A percentile compares a stretch with the other conserved stretches of the same genome.
Conservation (phyloP, 1,284 basidiomycete genomes). For the Farysia itapuensis region DNA sequence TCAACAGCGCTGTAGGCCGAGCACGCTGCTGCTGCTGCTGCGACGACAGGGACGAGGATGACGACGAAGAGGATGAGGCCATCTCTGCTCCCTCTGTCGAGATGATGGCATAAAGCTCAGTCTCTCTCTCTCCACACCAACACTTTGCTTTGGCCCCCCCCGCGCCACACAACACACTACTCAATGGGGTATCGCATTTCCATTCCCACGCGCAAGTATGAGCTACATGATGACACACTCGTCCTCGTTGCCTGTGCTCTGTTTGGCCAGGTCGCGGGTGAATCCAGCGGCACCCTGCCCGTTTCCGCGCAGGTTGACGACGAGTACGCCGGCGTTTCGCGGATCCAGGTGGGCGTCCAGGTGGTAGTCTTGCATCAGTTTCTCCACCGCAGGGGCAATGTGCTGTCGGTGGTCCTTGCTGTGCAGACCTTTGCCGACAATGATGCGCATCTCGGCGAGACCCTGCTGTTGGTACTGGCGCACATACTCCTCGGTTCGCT, state of each 20-base stretch:
- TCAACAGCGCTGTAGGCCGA: no score
- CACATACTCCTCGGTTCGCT: constrained; percentile 65
- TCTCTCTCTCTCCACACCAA: no score
- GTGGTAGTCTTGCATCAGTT: constrained; percentile 79
- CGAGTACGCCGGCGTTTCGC: constrained; percentile 78
- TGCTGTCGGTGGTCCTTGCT: constrained; percentile 78
- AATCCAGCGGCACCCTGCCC: constrained; percentile 57
- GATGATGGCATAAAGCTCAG: no score
- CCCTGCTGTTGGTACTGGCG: constrained; percentile 70
- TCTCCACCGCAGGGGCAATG: constrained; percentile 88
- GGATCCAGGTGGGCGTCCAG: constrained; percentile 78
- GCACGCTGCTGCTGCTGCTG: no score
- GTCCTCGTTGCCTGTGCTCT: constrained; percentile 50
- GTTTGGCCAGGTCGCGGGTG: constrained; percentile 48
- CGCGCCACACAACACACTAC: no score
- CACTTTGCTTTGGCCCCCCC: no score
- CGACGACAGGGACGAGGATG: no score
- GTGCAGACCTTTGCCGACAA: constrained; percentile 85
- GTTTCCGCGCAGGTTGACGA: constrained; percentile 72
- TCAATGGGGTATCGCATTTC: no score
- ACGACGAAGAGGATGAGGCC: no score
- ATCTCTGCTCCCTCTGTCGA: no score
- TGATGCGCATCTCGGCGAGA: constrained; percentile 74
- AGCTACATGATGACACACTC: constrained; percentile 36
- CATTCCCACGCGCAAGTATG: no score